Evolutionary conservation across 768 basidiomycete genomes (phyloP).

Genomic region (Cantharellus cinnabarinus): DNA sequence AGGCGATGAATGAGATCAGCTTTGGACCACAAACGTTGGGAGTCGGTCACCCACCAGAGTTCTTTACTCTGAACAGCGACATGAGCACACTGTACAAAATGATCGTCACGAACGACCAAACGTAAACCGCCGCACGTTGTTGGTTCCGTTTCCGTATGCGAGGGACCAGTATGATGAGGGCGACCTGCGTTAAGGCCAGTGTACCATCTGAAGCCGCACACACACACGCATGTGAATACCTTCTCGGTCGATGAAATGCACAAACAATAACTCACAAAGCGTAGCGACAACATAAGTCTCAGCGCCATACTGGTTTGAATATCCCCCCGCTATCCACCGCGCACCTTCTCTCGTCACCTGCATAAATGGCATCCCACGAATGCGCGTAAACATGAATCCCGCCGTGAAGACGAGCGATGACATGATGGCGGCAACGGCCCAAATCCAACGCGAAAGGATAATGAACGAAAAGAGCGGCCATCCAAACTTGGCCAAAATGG

Average conservation of each 20-base stretch:
- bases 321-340: constrained; percentile 73
- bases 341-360: constrained; percentile 29
- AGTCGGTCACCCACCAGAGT: constrained; percentile 33
- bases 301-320: constrained; percentile 77
- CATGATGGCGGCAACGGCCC: constrained; percentile 40
- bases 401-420: constrained; percentile 69
- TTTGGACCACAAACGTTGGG: background rate
- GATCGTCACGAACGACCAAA: constrained; percentile 69
- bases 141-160: constrained; percentile 46
- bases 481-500: constrained; percentile 30
- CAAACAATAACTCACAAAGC: constrained; percentile 35
- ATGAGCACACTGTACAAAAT: constrained; percentile 74
- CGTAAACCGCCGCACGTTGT: constrained; percentile 72
- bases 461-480: constrained; percentile 32
- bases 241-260: background rate
- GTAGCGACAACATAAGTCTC: constrained; percentile 75
- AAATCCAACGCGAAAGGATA: constrained; percentile 53
- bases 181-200: constrained; percentile 60
- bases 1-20: background rate
- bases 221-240: background rate
- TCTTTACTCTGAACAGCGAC: constrained; percentile 78
- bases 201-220: constrained; percentile 46
- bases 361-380: constrained; percentile 52
- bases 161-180: constrained; percentile 47
- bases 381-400: constrained; percentile 93